These are phyloP conservation scores for Funneliformis geosporum DNA, from an alignment of 192 early-diverging fungal genomes.

Conservation along the genomic window DNA sequence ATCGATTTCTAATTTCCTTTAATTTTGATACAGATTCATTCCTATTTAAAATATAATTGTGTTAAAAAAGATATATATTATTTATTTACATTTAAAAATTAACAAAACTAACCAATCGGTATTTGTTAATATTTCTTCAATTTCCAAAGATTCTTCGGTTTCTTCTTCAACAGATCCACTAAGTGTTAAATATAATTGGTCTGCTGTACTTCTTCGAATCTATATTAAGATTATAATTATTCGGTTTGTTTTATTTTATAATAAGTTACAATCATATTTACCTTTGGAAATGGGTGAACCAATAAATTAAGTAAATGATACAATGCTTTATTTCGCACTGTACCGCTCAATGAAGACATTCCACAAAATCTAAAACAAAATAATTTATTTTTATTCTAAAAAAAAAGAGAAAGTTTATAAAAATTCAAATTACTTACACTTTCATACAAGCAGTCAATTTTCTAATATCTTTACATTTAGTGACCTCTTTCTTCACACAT, in stretches of 20 bases:
- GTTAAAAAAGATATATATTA: conserved; percentile 14
- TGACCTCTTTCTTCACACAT: conserved; percentile 47
- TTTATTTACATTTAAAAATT: neutral
- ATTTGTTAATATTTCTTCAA: conserved; percentile 61
- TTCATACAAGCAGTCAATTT: conserved; percentile 65
- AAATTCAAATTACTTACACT: conserved; percentile 51
- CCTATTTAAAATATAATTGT: conserved; percentile 34
- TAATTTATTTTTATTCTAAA: conserved; percentile 13
- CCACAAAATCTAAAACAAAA: conserved; percentile 48
- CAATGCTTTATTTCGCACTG: conserved; percentile 54
- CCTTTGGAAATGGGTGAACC: conserved; percentile 76
- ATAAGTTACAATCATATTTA: conserved; percentile 29
- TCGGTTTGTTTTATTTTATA: neutral
- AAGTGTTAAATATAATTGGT: conserved; percentile 71
- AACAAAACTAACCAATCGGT: conserved; percentile 64
- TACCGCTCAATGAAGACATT: conserved; percentile 42
- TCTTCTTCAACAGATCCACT: conserved; percentile 54
- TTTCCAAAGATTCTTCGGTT: conserved; percentile 36
- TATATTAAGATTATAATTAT: neutral
- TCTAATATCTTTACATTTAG: conserved; percentile 58
- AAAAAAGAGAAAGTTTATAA: neutral
- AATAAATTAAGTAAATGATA: conserved; percentile 64
- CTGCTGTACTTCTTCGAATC: conserved; percentile 70
- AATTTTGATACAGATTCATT: conserved; percentile 47
- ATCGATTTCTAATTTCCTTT: conserved; percentile 45